Evolutionary conservation across 2,329 filamentous ascomycete genomes (phyloP), one percentile per base, ranked within the genome.

Genomic region (Colletotrichum sp.): DNA sequence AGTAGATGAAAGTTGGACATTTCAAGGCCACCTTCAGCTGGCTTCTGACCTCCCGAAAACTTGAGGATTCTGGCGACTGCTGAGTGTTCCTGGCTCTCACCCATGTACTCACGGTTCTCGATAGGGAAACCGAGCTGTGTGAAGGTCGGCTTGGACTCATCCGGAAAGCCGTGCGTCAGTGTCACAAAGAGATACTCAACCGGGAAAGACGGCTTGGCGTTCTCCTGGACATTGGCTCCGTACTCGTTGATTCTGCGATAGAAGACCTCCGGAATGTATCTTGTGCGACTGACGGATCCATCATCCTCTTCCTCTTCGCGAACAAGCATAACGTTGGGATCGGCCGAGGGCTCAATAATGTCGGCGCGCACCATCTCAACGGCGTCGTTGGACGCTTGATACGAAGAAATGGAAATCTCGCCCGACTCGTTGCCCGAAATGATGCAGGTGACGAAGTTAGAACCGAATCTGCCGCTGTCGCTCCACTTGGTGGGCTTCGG

Each of bases 221-320:
- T 98, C 84, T 98, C 95, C 83, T 98, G 97, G 9, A 98, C 97
- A 79, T 96, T 98, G 78, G 94, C 95, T 38, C 96, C 96, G 82
- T 99, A 98, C 83, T 99, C 96, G 84, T 99, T 99, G 84, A 98
- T 95, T 79, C 92, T 93, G 76, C 96, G 92, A 86, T 97, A 99
- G 85, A 98, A 99, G 6, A 99, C 96, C 81, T 99, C 97, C 1
- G 97, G 97, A 26, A 99, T 98, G 82, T 99, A 99, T 80, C 96
- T 91, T 28, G 94, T 93, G 71, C 92, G 92, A 82, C 90, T 93
- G 65, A 85, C 88, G 71, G 87, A 92, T 79, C 88, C 92, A 78
- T 96, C 94, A 67, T 96, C 94, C 79, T 98, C 96, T 74, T 96
- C 94, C 82, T 98, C 96, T 28, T 94, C 94, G 76, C 96, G 95